A percentile compares a stretch with the other conserved stretches of the same genome.
These are phyloP conservation scores for Fusarium foetens DNA, from an alignment of 2,329 filamentous ascomycete species.

Conservation along the genomic window DNA sequence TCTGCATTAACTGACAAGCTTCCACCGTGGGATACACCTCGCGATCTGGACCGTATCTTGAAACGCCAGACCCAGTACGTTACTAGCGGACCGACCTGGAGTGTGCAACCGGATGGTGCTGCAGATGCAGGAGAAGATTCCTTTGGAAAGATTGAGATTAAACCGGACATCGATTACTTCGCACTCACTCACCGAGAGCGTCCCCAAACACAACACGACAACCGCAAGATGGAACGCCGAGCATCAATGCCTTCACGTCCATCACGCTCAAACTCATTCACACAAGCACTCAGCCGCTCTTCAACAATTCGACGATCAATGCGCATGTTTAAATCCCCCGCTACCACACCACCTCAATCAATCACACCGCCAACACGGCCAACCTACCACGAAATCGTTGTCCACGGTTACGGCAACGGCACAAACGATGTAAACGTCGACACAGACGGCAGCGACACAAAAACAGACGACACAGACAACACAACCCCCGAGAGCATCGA, in stretches of 20 bases:
- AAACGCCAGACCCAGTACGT: constrained; percentile 46
- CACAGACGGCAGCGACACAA: constrained; percentile 34
- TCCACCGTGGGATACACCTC: constrained; percentile 58
- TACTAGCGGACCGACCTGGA: constrained; percentile 16
- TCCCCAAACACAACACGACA: constrained; percentile 3
- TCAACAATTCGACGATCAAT: constrained; percentile 51
- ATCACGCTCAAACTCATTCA: constrained; percentile 47
- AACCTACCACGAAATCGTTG: constrained; percentile 61
- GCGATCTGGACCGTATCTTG: constrained; percentile 42
- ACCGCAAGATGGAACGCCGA: constrained; percentile 30
- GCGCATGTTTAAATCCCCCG: constrained; percentile 44
- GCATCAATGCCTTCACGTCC: constrained; percentile 35
- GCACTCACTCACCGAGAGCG: constrained; percentile 53
- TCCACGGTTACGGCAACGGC: constrained; percentile 65
- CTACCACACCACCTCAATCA: constrained; percentile 28
- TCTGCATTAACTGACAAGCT: constrained; percentile 55
- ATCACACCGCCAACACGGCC: constrained; percentile 30
- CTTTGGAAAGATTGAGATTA: constrained; percentile 54
- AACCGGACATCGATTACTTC: constrained; percentile 67
- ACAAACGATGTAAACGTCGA: constrained; percentile 54
- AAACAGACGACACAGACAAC: constrained; percentile 26
- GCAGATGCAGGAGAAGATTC: constrained; percentile 6
- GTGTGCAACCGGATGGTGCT: constrained; percentile 13
- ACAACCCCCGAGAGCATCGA: constrained; percentile 42
- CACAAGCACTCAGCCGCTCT: constrained; percentile 46